Conservation (phyloP, 2,329 filamentous ascomycete species). For the Fonsecaea multimorphosa region DNA sequence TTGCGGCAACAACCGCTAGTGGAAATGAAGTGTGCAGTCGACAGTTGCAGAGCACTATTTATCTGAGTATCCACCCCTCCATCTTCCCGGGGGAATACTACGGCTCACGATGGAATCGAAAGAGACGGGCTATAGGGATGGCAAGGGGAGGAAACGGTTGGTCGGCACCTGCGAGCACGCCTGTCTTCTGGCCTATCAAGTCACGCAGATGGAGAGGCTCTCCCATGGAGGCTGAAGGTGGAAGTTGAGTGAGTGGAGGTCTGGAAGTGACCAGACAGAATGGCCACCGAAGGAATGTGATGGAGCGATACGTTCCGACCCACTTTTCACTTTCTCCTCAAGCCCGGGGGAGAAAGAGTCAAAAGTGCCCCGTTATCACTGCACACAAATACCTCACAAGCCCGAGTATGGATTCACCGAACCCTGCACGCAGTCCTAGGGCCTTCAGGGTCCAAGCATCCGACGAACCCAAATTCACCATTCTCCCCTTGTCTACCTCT, state of each 20-base stretch:
- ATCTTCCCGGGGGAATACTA: neutral
- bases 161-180: neutral
- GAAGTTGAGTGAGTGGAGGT: neutral
- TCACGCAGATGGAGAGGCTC: neutral
- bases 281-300: neutral
- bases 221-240: neutral
- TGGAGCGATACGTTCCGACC: neutral
- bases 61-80: neutral
- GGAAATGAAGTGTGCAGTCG: neutral
- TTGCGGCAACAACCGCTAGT: neutral
- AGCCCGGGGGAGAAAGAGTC: neutral
- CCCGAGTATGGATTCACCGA: neutral
- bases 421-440: neutral
- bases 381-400: neutral
- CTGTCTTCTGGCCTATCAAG: neutral
- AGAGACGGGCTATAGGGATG: neutral
- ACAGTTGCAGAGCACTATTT: neutral
- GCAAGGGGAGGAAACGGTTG: neutral
- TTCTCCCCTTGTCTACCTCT: neutral
- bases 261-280: neutral
- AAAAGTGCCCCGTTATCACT: neutral
- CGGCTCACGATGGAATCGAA: neutral
- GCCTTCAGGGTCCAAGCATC: neutral
- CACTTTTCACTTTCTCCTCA: neutral
- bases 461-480: neutral